A percentile compares a stretch with the other conserved stretches of the same genome.
phyloP scores from a whole-genome alignment of 2,329 filamentous ascomycete genomes.

The Trichoderma endophyticum region DNA sequence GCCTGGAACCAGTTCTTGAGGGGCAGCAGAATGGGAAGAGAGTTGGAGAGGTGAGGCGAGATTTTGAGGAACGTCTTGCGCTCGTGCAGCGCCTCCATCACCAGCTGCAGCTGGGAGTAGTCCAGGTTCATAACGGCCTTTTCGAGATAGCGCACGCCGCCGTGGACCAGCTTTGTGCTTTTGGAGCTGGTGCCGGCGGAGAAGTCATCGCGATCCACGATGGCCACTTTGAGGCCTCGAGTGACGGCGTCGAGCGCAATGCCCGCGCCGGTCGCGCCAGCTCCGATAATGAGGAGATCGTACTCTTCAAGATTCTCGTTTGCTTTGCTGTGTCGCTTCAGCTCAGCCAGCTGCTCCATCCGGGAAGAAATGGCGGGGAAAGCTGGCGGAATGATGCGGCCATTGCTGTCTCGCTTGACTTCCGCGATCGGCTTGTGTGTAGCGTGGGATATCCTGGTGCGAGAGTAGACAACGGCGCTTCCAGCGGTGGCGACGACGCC shows the following conservation, averaged over 20 bases:
- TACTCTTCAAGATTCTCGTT: constrained; percentile 55
- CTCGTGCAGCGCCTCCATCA: constrained; percentile 78
- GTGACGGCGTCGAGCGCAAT: constrained; percentile 80
- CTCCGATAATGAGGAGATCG: constrained; percentile 75
- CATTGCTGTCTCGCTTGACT: constrained; percentile 35
- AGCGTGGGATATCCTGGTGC: constrained; percentile 31
- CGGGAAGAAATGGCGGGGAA: constrained; percentile 37
- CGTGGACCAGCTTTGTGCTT: constrained; percentile 83
- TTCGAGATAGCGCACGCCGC: constrained; percentile 79
- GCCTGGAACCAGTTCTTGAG: constrained; percentile 81
- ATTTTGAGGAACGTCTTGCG: constrained; percentile 81
- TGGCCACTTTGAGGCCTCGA: constrained; percentile 72
- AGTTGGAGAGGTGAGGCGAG: constrained; percentile 75
- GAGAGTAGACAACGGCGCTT: constrained; percentile 32
- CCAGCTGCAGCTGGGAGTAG: constrained; percentile 76
- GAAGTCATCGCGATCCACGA: constrained; percentile 82
- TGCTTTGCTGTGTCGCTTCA: constrained; percentile 33
- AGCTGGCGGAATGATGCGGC: constrained; percentile 37
- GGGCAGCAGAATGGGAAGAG: constrained; percentile 80
- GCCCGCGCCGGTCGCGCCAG: constrained; percentile 74
- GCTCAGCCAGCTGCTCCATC: constrained; percentile 39
- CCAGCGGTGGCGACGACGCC: constrained; percentile 32
- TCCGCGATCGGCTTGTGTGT: constrained; percentile 34
- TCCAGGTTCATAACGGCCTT: constrained; percentile 85
- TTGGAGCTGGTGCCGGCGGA: constrained; percentile 79